Base-by-base conservation (phyloP, 192 early-diverging fungal genomes). In the Lobosporangium transversale region DNA sequence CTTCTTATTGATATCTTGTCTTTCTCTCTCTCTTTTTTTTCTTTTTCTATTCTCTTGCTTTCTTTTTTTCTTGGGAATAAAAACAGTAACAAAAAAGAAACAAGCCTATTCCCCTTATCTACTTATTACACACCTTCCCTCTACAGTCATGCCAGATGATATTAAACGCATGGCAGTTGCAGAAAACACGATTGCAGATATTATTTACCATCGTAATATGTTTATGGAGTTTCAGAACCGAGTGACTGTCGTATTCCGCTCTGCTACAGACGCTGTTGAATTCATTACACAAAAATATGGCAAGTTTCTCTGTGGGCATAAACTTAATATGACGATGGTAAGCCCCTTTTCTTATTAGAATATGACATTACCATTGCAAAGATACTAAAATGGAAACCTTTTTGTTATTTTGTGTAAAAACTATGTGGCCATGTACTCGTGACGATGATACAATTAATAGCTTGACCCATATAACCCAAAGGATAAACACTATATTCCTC, bases 211-310 rank as follows among this genome's bases (percentile, higher is more conserved):
- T 31, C 24, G 73, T 7, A 76, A 76, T 17, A 51, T 48, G 21
- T 76, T 36, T 40, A 54, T 76, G 64, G 64, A 76, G 40, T 76
- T 76, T 35, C 63, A 51, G 31, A 66, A 66, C 24, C 31, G 53
- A 31, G 53, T 66, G 23, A 76, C 73, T 0, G 64, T 76, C 3
- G 73, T 76, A 3, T 76, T 76, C 23, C 63, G 64, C 20, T 76
- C 73, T 1, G 73, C 73, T 1, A 76, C 73, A 9, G 73, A 76
- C 29, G 73, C 73, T n/a, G 73, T 76, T 18, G 73, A 76, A 20
- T 76, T 76, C 23, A 55, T 76, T 8, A 56, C 73, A 7, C 63
- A 62, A 18, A 66, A 61, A 32, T 76, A 76, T 29, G 64, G 73
- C 10, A 76, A 76, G 27, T 76, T 60, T 40, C 36, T 76, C 44